Conservation (phyloP, 1,139 yeast species). For the Zygosaccharomyces pseudobailii region DNA sequence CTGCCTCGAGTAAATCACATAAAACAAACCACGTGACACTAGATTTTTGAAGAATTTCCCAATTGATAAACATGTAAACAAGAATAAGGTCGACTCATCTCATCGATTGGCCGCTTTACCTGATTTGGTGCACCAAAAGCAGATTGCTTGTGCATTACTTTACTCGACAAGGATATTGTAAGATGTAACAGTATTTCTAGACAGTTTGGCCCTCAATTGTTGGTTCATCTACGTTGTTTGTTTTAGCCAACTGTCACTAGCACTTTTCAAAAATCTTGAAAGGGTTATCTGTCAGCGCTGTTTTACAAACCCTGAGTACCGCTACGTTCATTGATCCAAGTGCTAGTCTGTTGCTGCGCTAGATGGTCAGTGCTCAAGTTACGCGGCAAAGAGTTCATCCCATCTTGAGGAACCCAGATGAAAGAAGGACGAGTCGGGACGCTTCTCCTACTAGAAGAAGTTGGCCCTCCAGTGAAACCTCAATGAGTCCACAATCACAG, state of each 20-base stretch:
- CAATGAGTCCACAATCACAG: conserved; percentile 11
- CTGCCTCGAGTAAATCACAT: neutral
- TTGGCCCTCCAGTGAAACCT: neutral
- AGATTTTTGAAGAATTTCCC: neutral
- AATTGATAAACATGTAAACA: neutral
- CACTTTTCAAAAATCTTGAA: neutral
- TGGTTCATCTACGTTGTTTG: neutral
- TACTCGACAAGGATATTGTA: conserved; percentile 1
- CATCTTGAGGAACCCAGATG: conserved; percentile 7
- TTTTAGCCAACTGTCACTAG: neutral
- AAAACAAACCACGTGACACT: neutral
- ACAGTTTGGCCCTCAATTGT: too few relatives aligned
- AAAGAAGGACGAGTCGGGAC: neutral
- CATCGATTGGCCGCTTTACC: neutral
- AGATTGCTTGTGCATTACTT: conserved; percentile 2
- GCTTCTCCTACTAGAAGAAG: neutral
- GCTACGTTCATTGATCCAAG: neutral
- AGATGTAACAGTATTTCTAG: neutral
- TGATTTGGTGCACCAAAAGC: neutral
- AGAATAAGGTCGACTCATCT: conserved; percentile 1
- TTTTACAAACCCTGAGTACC: neutral
- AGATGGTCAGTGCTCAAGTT: conserved; percentile 4
- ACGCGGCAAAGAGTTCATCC: conserved; percentile 5
- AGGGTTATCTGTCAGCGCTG: neutral
- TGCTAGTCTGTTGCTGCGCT: neutral